These are phyloP conservation scores for Polychytrium aggregatum DNA, from an alignment of 192 early-diverging fungal species.

Conservation along the genomic window DNA sequence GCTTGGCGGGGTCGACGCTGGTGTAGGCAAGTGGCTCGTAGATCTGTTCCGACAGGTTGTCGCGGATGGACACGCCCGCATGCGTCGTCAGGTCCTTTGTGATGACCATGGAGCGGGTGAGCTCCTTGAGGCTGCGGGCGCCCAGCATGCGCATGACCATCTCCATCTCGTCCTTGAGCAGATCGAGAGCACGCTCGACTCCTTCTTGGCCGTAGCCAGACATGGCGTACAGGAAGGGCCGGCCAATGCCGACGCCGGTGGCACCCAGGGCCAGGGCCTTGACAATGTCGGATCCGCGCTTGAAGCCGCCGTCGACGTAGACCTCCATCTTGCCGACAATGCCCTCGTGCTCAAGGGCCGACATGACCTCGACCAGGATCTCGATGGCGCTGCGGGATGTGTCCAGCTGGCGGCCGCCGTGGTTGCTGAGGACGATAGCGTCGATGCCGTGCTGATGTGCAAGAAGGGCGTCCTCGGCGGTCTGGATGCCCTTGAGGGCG, in stretches of 20 bases:
- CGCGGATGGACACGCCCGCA: conserved; percentile 6
- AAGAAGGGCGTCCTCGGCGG: conserved; percentile 77
- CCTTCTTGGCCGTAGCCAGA: conserved; percentile 71
- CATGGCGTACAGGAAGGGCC: conserved; percentile 61
- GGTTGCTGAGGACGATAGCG: conserved; percentile 89
- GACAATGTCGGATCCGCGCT: conserved; percentile 85
- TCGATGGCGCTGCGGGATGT: conserved; percentile 70
- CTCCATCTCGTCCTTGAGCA: conserved; percentile 79
- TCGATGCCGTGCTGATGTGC: conserved; percentile 67
- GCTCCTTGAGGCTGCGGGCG: conserved; percentile 43
- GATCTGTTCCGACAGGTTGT: conserved; percentile 9
- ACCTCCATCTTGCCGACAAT: conserved; percentile 61
- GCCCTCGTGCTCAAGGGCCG: conserved; percentile 38
- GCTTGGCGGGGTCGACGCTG: too few relatives aligned
- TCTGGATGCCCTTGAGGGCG: conserved; percentile 86
- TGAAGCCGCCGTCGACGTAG: conserved; percentile 88
- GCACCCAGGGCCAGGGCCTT: conserved; percentile 95
- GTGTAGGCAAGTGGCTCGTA: conserved; percentile 13
- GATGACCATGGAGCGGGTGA: conserved; percentile 34
- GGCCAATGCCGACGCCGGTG: conserved; percentile 75
- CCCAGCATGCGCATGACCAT: conserved; percentile 40
- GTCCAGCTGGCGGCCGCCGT: conserved; percentile 95
- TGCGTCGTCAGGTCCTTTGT: conserved; percentile 11
- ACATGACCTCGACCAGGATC: conserved; percentile 76
- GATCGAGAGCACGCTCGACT: conserved; percentile 59